Conservation (phyloP, 2,329 filamentous ascomycete species). For the Aspergillus sp. region DNA sequence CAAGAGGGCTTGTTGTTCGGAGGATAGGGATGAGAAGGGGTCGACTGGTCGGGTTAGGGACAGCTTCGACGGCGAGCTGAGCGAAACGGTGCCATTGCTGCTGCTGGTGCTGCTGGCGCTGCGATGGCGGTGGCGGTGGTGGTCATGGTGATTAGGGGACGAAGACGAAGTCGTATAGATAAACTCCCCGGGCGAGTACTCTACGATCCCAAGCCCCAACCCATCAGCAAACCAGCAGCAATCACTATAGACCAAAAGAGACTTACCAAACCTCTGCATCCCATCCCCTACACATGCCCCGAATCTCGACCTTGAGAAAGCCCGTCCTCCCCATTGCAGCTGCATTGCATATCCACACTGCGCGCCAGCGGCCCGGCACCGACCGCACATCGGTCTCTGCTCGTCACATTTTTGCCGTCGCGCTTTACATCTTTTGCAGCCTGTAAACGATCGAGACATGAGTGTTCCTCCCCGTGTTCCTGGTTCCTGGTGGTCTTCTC, state of each 20-base stretch:
- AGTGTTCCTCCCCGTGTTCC: background rate
- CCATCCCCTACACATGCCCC: constrained; percentile 28
- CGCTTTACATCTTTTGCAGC: constrained; percentile 38
- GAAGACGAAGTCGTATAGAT: constrained; percentile 20
- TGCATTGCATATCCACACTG: constrained; percentile 36
- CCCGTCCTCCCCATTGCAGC: constrained; percentile 36
- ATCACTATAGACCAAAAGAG: background rate
- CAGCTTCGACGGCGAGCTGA: constrained; percentile 11
- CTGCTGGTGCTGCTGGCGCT: background rate
- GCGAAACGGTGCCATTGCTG: background rate
- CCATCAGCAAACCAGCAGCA: background rate
- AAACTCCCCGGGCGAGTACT: constrained; percentile 34
- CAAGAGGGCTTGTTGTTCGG: constrained; percentile 29
- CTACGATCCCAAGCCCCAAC: constrained; percentile 8
- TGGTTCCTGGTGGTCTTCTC: background rate
- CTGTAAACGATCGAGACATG: constrained; percentile 36
- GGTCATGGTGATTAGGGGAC: constrained; percentile 1
- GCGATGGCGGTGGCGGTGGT: constrained; percentile 14
- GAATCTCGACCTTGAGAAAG: constrained; percentile 34
- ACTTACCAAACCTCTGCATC: constrained; percentile 30
- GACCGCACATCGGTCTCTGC: constrained; percentile 32
- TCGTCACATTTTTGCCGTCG: constrained; percentile 42
- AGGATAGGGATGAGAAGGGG: constrained; percentile 30
- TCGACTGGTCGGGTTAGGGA: constrained; percentile 24
- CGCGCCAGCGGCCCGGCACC: constrained; percentile 31